Conservation (phyloP, 768 basidiomycete species). For the Boletus vermiculosoides region DNA sequence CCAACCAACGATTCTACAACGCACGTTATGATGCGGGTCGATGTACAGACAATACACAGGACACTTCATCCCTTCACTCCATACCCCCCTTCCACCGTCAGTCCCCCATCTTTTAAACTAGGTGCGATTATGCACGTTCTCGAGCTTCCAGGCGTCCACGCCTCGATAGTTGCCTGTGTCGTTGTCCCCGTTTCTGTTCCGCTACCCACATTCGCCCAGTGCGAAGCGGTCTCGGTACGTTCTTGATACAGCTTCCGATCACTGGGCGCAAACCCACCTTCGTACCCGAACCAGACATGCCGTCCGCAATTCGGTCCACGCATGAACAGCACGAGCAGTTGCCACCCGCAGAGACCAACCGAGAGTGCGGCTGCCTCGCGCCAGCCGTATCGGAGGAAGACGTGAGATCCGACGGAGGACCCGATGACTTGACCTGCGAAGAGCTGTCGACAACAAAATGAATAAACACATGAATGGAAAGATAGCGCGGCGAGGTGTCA, state of each 20-base stretch:
- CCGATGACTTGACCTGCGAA: conserved; percentile 43
- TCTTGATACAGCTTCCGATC: background rate
- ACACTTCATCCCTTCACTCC: background rate
- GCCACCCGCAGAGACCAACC: conserved; percentile 35
- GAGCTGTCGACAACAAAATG: conserved; percentile 15
- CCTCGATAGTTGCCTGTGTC: conserved; percentile 1
- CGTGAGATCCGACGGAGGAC: conserved; percentile 39
- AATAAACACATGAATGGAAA: background rate
- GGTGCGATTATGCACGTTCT: background rate
- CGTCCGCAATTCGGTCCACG: conserved; percentile 40
- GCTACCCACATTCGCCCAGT: background rate
- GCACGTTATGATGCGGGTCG: background rate
- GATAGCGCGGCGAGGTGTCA: background rate
- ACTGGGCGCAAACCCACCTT: conserved; percentile 44
- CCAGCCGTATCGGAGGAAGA: conserved; percentile 45
- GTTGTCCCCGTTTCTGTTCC: background rate
- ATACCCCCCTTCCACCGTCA: background rate
- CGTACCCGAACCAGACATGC: conserved; percentile 57
- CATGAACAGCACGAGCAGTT: conserved; percentile 34
- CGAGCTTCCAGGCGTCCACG: conserved; percentile 1
- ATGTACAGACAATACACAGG: background rate
- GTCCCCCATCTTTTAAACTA: background rate
- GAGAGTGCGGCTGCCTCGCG: conserved; percentile 32
- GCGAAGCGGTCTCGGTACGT: background rate
- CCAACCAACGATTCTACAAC: background rate